Conservation (phyloP, 176 grass and related monocot species). For the Lolium rigidum region DNA sequence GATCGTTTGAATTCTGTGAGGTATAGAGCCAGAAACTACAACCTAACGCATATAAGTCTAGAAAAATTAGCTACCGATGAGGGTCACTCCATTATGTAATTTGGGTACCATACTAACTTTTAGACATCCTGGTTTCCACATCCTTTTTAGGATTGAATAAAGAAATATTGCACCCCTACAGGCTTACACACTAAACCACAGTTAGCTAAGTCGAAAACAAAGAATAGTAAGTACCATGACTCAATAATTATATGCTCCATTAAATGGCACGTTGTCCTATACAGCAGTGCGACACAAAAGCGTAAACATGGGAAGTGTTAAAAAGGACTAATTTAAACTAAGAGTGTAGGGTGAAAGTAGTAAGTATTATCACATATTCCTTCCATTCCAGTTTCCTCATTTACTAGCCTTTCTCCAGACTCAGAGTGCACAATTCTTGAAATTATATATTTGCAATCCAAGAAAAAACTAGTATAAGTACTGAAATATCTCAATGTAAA, state of each 20-base stretch:
- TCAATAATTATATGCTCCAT: background rate
- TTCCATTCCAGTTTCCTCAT: slow-evolving; percentile 13
- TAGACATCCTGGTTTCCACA: background rate
- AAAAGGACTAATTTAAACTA: background rate
- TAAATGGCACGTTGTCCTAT: background rate
- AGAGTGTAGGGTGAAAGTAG: slow-evolving; percentile 12
- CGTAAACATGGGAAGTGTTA: background rate
- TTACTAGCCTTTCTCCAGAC: slow-evolving; percentile 12
- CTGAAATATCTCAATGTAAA: slow-evolving; percentile 35
- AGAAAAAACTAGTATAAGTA: background rate
- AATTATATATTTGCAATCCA: background rate
- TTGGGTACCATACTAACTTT: background rate
- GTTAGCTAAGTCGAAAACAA: background rate
- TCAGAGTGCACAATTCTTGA: slow-evolving; percentile 1
- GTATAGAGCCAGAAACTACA: slow-evolving; percentile 21
- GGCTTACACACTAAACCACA: background rate
- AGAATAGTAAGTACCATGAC: background rate
- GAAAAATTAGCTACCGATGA: background rate
- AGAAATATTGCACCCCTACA: slow-evolving; percentile 20
- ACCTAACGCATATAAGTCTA: slow-evolving; percentile 18
- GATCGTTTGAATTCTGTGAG: background rate
- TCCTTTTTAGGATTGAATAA: slow-evolving; percentile 1
- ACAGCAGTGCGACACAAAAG: slow-evolving; percentile 13
- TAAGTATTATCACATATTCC: background rate
- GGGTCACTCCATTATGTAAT: background rate